Evolutionary conservation across 495 filamentous ascomycete genomes (phyloP), one percentile per base, ranked within the genome.

Genomic region (Daldinia childiae): DNA sequence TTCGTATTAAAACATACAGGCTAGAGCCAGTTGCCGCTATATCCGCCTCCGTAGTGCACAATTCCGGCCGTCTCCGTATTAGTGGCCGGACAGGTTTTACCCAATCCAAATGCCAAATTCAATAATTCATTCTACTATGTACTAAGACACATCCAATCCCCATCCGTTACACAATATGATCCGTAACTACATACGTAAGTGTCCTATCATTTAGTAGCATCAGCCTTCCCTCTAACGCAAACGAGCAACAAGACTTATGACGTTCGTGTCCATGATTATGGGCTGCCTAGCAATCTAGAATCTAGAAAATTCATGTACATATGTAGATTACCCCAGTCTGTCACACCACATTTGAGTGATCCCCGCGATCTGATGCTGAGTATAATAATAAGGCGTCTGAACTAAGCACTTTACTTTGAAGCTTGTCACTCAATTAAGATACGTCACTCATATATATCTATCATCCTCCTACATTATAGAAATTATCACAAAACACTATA

Each of bases 301-400:
- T 26, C 1, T 27, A 27, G 26, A 27, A 27, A 3, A 27, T 27
- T 4, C 26, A 26, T 50, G 17, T 17, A 45, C 62, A 50, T 26
- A 26, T 15, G 32, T 60, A 61, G 17, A 57, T 65, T 64, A 39
- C 30, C 69, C 52, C 7, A 24, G 51, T 48, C 38, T 54, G 38
- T 72, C 64, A 72, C 69, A 64, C 64, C 64, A 72, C 36, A 50
- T 51, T 61, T 26, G 39, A 72, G 60, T 68, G 64, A 72, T 64
- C 64, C 43, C 32, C 60, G 27, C 45, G 34, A 36, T 48, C 41
- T 54, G 26, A 50, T 48, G 55, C 24, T 17, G 59, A 57, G 39
- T 67, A 72, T 72, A 67, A 72, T 14, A 54, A n/a, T 17, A 30
- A 54, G 14, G 27, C 50, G 7, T 30, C 50, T 54, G 26, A 58